Evolutionary conservation across 2,329 filamentous ascomycete genomes (phyloP), one percentile per base, ranked within the genome.

Genomic region (Drechslerella coelobrocha): DNA sequence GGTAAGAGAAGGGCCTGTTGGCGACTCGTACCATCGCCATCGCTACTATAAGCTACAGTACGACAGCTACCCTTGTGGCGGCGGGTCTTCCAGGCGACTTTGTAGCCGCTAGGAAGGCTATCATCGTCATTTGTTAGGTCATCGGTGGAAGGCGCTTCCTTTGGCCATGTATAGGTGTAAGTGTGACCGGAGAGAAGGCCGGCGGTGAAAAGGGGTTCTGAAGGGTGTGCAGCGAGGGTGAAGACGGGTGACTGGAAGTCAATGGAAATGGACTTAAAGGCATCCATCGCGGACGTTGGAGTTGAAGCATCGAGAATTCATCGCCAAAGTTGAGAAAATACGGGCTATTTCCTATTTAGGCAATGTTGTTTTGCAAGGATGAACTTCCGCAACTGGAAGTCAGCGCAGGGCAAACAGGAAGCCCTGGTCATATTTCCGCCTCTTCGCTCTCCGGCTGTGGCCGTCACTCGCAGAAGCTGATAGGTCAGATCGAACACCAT

Each of bases 31-130:
- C 88, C 83, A 73, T 85, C 81, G 14, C 93, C 94, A 78, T 97
- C 92, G 63, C 86, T 79, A 73, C 87, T 88, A 80, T 92, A 97
- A 2, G 84, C 86, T 61, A 97, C 81, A 69, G 86, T 88, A 57
- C 94, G 85, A 78, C 93, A 97, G 83, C 92, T 97, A 10, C 92
- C 93, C 82, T 96, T 96, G 81, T 99, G 94, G 72, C 94, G 85
- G 74, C 88, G 84, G 3, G 94, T 97, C 75, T 86, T 85, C 94
- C 94, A 99, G 68, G 88, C 81, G 0, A 88, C 91, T 75, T 92
- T 73, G 26, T 69, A 75, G 10, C 63, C 68, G n/a, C 57, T 72
- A 14, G 53, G 53, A 12, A 63, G 61, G 26, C 52, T 53, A 26
- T 71, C 59, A 37, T 54, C 55, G 23, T 54, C 45, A 19, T 19